Evolutionary conservation across 768 basidiomycete species (phyloP).

Genomic region (Cyathus striatus): DNA sequence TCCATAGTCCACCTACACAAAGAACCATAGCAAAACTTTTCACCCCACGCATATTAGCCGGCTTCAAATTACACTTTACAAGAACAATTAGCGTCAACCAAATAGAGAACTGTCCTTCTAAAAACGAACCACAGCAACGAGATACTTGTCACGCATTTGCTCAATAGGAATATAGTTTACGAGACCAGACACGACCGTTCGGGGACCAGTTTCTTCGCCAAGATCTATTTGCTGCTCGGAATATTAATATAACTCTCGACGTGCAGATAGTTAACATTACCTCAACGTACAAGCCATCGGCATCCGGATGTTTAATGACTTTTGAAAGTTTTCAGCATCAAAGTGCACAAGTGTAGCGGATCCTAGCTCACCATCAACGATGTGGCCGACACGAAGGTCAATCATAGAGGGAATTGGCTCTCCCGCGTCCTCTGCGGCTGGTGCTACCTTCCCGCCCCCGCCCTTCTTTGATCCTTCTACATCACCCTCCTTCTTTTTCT

Average conservation of each 20-base stretch:
- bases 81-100: constrained; percentile 1
- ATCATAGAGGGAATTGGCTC: constrained; percentile 95
- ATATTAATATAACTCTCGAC: constrained; percentile 8
- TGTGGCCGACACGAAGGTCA: constrained; percentile 90
- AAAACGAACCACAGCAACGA: constrained; percentile 71
- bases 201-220: constrained; percentile 90
- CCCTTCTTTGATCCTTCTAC: constrained; percentile 35
- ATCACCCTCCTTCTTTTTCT: constrained; percentile 41
- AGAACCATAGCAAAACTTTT: constrained; percentile 99
- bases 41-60: constrained; percentile 93
- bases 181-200: constrained; percentile 94
- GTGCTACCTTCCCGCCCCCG: constrained; percentile 35
- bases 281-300: constrained; percentile 96
- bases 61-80: constrained; percentile 85
- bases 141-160: constrained; percentile 78
- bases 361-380: constrained; percentile 70
- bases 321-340: no score
- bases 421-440: constrained; percentile 59
- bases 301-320: constrained; percentile 97
- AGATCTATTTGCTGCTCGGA: constrained; percentile 81
- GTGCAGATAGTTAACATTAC: constrained; percentile 26
- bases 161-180: constrained; percentile 97
- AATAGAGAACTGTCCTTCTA: not conserved
- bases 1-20: constrained; percentile 46
- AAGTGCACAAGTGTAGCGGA: no score